These are phyloP conservation scores for Cladosporium phlei DNA, from an alignment of 2,329 filamentous ascomycete genomes.

Conservation along the genomic window DNA sequence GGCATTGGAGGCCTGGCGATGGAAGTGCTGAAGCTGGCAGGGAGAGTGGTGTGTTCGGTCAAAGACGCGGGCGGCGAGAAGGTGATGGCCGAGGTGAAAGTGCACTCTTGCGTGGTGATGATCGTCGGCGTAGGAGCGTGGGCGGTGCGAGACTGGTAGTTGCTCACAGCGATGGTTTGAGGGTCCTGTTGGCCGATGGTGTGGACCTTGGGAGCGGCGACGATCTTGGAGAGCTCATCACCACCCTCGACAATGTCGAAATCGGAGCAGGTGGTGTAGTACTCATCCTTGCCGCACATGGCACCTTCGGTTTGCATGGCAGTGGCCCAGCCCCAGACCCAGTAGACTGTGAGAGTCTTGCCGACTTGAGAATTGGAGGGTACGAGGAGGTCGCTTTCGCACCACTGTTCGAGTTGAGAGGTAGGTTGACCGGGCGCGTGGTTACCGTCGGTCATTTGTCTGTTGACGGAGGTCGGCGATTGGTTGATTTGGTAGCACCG, in stretches of 20 bases:
- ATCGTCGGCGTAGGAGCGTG: constrained; percentile 28
- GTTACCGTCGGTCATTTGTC: constrained; percentile 55
- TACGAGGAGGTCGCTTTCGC: constrained; percentile 75
- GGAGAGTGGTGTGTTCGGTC: constrained; percentile 1
- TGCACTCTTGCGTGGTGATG: constrained; percentile 21
- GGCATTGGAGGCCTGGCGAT: constrained; percentile 1
- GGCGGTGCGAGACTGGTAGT: constrained; percentile 39
- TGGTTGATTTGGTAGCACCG: constrained; percentile 78
- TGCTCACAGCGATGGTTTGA: constrained; percentile 35
- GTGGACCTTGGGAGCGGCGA: constrained; percentile 18
- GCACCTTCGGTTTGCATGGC: constrained; percentile 33
- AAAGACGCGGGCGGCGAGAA: neutral
- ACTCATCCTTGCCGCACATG: constrained; percentile 49
- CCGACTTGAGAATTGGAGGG: constrained; percentile 61
- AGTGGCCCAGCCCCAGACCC: constrained; percentile 93
- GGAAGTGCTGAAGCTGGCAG: neutral
- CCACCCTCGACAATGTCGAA: constrained; percentile 41
- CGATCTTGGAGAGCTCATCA: constrained; percentile 12
- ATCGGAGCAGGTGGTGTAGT: constrained; percentile 57
- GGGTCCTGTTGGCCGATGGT: constrained; percentile 40
- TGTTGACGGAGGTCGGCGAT: constrained; percentile 53
- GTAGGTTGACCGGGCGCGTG: constrained; percentile 46
- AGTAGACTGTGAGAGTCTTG: constrained; percentile 72
- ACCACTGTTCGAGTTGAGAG: constrained; percentile 58
- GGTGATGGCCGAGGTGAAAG: constrained; percentile 7